These are phyloP conservation scores for Gypsophila paniculata DNA, from an alignment of 179 eudicot genomes.

Conservation along the genomic window DNA sequence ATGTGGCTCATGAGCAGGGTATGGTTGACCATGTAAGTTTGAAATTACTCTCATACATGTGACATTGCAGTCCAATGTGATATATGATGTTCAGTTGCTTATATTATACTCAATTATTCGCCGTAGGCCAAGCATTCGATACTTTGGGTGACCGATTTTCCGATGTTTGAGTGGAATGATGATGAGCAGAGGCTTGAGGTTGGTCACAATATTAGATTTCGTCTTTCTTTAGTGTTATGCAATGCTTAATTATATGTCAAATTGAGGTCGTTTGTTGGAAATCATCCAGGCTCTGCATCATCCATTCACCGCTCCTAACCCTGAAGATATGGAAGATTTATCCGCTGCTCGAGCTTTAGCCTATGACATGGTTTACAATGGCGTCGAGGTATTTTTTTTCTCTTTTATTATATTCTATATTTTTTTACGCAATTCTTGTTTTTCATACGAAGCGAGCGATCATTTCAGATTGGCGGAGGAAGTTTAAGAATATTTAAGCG, in stretches of 20 bases:
- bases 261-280: background rate
- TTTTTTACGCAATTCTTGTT: background rate
- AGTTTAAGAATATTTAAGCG: constrained; percentile 88
- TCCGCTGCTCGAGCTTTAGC: constrained; percentile 97
- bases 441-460: constrained; percentile 5
- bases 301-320: constrained; percentile 95
- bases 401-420: background rate
- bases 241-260: background rate
- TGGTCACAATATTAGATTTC: constrained; percentile 20
- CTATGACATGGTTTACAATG: constrained; percentile 98
- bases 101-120: constrained; percentile 1
- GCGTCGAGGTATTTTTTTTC: constrained; percentile 66
- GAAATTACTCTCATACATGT: background rate
- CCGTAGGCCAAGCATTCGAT: constrained; percentile 70
- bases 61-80: constrained; percentile 12
- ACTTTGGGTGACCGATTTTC: constrained; percentile 94
- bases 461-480: constrained; percentile 82
- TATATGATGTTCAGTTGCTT: constrained; percentile 9
- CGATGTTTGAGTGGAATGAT: constrained; percentile 96
- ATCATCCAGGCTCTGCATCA: constrained; percentile 82
- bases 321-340: constrained; percentile 81
- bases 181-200: constrained; percentile 87
- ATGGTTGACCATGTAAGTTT: constrained; percentile 76
- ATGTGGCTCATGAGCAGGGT: constrained; percentile 67
- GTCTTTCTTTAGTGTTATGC: background rate